phyloP scores from a whole-genome alignment of 495 filamentous ascomycete genomes.

The Penicillium nucicola region DNA sequence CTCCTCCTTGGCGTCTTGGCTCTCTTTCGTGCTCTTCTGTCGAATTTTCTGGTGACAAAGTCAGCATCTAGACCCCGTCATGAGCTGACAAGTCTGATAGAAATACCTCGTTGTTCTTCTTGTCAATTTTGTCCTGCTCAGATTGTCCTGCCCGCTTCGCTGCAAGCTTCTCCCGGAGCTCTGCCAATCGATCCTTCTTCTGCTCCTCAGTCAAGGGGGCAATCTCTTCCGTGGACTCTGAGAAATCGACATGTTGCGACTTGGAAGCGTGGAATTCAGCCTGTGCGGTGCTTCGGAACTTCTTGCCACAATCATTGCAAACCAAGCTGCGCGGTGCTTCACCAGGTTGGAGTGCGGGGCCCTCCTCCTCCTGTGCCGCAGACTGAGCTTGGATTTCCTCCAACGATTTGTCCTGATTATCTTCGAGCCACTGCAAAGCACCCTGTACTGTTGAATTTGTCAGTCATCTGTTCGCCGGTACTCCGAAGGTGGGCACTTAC shows the following conservation, averaged over 20 bases:
- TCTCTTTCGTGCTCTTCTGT: slow-evolving; percentile 75
- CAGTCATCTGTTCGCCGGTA: neutral
- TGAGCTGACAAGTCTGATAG: neutral
- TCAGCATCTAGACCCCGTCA: neutral
- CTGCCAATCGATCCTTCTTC: slow-evolving; percentile 73
- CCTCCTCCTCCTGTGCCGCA: slow-evolving; percentile 51
- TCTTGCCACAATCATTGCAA: slow-evolving; percentile 93
- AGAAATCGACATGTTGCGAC: slow-evolving; percentile 86
- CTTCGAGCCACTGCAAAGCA: slow-evolving; percentile 91
- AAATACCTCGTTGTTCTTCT: slow-evolving; percentile 82
- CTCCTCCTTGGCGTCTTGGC: slow-evolving; percentile 77
- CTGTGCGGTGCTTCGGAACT: slow-evolving; percentile 73
- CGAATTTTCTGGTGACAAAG: slow-evolving; percentile 66
- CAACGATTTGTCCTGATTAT: slow-evolving; percentile 76
- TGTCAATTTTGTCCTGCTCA: slow-evolving; percentile 73
- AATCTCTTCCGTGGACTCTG: slow-evolving; percentile 88
- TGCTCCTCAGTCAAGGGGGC: slow-evolving; percentile 89
- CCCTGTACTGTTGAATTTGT: slow-evolving; percentile 63
- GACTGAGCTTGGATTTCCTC: slow-evolving; percentile 65
- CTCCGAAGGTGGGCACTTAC: slow-evolving; percentile 48
- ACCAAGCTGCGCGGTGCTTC: slow-evolving; percentile 62
- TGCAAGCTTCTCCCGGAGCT: slow-evolving; percentile 67
- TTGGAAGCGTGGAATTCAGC: slow-evolving; percentile 90
- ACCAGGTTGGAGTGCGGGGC: slow-evolving; percentile 56
- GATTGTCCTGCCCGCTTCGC: slow-evolving; percentile 70